These are phyloP conservation scores for Lodderomyces parapsilosis DNA, from an alignment of 1,139 yeast genomes.

Conservation along the genomic window DNA sequence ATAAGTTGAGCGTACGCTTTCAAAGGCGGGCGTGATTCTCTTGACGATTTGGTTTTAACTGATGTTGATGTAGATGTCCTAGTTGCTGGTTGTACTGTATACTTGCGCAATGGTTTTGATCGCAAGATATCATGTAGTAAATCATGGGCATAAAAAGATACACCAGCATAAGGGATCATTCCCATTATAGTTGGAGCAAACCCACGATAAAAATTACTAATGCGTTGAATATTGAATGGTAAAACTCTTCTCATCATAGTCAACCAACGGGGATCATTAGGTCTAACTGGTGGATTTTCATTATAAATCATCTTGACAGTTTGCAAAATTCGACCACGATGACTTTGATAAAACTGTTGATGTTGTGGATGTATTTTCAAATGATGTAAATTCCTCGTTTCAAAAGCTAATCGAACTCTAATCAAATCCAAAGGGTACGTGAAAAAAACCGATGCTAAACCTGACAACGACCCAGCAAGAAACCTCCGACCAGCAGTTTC, in stretches of 20 bases:
- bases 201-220: constrained; percentile 86
- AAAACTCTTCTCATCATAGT: constrained; percentile 30
- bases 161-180: constrained; percentile 98
- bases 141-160: constrained; percentile 93
- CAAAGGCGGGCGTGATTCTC: constrained; percentile 64
- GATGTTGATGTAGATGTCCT: constrained; percentile 6
- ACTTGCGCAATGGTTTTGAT: constrained; percentile 48
- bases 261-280: constrained; percentile 39
- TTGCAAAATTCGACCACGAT: constrained; percentile 53
- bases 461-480: constrained; percentile 86
- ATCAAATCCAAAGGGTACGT: constrained; percentile 92
- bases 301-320: constrained; percentile 57
- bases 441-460: constrained; percentile 80
- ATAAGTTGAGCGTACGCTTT: constrained; percentile 87
- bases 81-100: constrained; percentile 46
- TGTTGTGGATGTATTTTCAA: constrained; percentile 22
- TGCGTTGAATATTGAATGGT: constrained; percentile 37
- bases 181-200: constrained; percentile 93
- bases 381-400: constrained; percentile 51
- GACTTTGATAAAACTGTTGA: constrained; percentile 23
- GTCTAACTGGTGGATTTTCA: constrained; percentile 55
- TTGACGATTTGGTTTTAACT: constrained; percentile 26
- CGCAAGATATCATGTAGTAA: constrained; percentile 82
- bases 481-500: constrained; percentile 84
- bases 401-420: constrained; percentile 89